A percentile compares a stretch with the other conserved stretches of the same genome.
Evolutionary conservation across 192 early-diverging fungal genomes (phyloP).

Genomic region (Mortierella alpina): DNA sequence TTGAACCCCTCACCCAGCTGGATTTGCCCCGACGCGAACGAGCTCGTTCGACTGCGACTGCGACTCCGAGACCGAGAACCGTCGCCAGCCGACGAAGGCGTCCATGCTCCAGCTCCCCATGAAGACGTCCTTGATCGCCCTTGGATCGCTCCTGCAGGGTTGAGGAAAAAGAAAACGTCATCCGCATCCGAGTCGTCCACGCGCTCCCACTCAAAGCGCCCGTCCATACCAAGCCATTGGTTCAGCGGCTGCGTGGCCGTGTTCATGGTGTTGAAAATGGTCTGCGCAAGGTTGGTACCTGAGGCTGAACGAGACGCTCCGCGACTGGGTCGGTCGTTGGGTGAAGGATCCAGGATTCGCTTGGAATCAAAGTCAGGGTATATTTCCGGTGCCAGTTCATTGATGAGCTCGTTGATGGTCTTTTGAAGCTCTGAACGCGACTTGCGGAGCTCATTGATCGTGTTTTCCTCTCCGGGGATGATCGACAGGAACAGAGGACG

Average conservation of each 20-base stretch:
- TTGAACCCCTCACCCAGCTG: constrained; percentile 56
- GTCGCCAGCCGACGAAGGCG: constrained; percentile 50
- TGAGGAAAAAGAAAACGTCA: constrained; percentile 64
- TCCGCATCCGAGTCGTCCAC: constrained; percentile 64
- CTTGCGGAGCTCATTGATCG: constrained; percentile 72
- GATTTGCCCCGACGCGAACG: constrained; percentile 52
- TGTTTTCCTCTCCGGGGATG: constrained; percentile 60
- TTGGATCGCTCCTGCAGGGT: constrained; percentile 56
- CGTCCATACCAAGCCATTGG: constrained; percentile 66
- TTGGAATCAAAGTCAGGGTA: constrained; percentile 78
- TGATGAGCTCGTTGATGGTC: constrained; percentile 83
- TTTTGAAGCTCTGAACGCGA: constrained; percentile 79
- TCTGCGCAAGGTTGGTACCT: constrained; percentile 25
- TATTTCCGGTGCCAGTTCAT: constrained; percentile 85
- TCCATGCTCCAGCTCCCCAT: constrained; percentile 48
- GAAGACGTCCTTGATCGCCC: constrained; percentile 59
- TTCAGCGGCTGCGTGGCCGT: constrained; percentile 50
- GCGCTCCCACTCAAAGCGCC: constrained; percentile 67
- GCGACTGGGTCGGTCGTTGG: constrained; percentile 44
- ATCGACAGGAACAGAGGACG: constrained; percentile 86
- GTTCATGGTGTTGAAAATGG: constrained; percentile 30
- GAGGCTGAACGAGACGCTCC: constrained; percentile 38
- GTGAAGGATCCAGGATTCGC: constrained; percentile 52
- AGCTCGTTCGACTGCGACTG: constrained; percentile 59
- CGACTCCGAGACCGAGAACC: constrained; percentile 31